Evolutionary conservation across 2,329 filamentous ascomycete species (phyloP).

Genomic region (Fusarium scirpi): DNA sequence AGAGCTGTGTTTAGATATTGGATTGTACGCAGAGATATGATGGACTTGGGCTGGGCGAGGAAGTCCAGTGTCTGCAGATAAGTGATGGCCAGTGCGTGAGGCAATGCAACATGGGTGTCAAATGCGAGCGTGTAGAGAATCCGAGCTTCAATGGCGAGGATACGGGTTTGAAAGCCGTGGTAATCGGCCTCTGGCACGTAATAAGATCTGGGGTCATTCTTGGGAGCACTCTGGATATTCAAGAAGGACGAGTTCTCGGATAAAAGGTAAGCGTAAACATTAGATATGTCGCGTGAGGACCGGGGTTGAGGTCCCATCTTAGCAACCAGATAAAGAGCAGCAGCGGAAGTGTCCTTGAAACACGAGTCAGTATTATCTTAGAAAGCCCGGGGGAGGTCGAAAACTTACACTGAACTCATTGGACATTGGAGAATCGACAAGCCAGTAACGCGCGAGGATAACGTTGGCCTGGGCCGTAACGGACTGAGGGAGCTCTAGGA

Average conservation of each 20-base stretch:
- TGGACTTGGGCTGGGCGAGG: conserved; percentile 58
- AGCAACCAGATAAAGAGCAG: conserved; percentile 81
- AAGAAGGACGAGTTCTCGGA: conserved; percentile 70
- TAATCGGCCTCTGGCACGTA: conserved; percentile 82
- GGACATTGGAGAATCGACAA: conserved; percentile 66
- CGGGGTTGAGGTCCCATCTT: conserved; percentile 85
- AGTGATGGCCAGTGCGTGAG: conserved; percentile 87
- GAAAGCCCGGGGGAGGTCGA: background rate
- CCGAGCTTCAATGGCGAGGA: conserved; percentile 81
- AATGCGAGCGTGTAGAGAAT: conserved; percentile 83
- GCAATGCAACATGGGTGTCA: conserved; percentile 85
- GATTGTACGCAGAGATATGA: conserved; percentile 73
- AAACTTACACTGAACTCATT: conserved; percentile 67
- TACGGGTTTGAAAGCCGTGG: conserved; percentile 69
- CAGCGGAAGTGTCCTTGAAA: conserved; percentile 80
- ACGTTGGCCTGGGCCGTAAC: conserved; percentile 88
- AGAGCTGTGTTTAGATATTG: conserved; percentile 88
- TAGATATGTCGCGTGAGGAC: conserved; percentile 82
- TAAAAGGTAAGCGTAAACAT: conserved; percentile 85
- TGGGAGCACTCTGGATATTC: conserved; percentile 52
- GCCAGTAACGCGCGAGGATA: conserved; percentile 83
- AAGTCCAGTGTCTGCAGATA: conserved; percentile 92
- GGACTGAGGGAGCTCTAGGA: conserved; percentile 87
- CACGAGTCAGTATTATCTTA: conserved; percentile 13
- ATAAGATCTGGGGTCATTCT: conserved; percentile 65